Conservation (phyloP, 768 basidiomycete genomes). For the Daedalea quercina region DNA sequence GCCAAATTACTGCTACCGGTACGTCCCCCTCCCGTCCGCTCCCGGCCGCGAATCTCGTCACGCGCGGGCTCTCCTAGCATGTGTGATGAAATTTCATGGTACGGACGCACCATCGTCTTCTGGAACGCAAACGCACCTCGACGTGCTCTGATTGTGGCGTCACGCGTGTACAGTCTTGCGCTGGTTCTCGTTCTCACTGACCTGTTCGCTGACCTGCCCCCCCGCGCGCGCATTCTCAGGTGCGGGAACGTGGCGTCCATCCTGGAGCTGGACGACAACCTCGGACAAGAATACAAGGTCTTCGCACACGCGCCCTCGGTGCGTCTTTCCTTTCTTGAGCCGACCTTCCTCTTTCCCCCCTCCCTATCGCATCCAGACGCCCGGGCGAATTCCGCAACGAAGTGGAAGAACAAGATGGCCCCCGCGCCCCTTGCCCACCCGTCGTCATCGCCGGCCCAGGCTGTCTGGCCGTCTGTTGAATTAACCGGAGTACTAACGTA, state of each 20-base stretch:
- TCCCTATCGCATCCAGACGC: not conserved
- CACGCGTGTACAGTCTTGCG: not conserved
- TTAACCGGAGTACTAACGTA: not conserved
- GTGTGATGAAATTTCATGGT: too few species aligned
- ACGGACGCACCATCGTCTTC: too few species aligned
- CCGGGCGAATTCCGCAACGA: too few species aligned
- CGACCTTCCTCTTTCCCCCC: not conserved
- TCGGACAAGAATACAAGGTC: constrained; percentile 93
- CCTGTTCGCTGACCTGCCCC: not conserved
- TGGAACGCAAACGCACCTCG: not conserved
- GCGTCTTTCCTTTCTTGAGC: constrained; percentile 23
- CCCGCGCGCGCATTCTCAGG: constrained; percentile 29
- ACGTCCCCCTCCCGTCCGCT: constrained; percentile 21
- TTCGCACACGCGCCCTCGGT: constrained; percentile 88
- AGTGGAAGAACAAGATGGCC: too few species aligned
- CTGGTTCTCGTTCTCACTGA: not conserved
- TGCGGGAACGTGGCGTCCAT: constrained; percentile 97
- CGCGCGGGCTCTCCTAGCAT: too few species aligned
- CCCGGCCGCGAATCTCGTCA: not conserved
- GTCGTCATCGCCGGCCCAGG: too few species aligned
- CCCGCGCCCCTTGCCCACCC: too few species aligned
- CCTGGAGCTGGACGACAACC: constrained; percentile 87
- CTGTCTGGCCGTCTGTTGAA: too few species aligned
- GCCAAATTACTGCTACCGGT: constrained; percentile 98
- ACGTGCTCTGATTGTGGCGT: not conserved